phyloP scores from a whole-genome alignment of 1,139 yeast species.

The Hemisphaericaspora lyxosophila region DNA sequence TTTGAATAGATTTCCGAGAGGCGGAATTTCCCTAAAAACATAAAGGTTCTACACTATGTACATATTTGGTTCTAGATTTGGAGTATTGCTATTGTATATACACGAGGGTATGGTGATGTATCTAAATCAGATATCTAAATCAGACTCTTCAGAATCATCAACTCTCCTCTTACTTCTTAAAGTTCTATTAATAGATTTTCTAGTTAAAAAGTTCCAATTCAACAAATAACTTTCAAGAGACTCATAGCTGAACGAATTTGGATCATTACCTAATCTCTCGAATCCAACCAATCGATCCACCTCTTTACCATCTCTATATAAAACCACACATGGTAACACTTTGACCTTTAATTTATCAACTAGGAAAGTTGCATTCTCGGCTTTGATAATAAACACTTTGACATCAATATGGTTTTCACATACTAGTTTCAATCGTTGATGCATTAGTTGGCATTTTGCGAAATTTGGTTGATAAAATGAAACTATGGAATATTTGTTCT shows the following conservation, averaged over 20 bases:
- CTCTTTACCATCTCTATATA: conserved; percentile 63
- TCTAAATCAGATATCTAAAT: conserved; percentile 32
- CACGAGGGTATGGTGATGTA: too few species aligned
- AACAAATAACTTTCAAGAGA: conserved; percentile 48
- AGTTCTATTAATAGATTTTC: conserved; percentile 30
- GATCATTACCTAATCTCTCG: conserved; percentile 50
- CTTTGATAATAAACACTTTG: conserved; percentile 57
- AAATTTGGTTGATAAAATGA: conserved; percentile 69
- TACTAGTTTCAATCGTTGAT: conserved; percentile 37
- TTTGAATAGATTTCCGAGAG: not conserved
- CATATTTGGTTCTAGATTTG: too few species aligned
- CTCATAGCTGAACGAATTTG: conserved; percentile 31
- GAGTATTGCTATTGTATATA: too few species aligned
- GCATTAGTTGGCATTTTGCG: conserved; percentile 59
- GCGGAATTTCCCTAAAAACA: too few species aligned
- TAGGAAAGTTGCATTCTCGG: conserved; percentile 68
- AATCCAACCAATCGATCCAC: conserved; percentile 64
- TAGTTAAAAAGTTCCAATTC: conserved; percentile 19
- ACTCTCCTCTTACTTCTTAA: conserved; percentile 8
- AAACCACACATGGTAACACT: conserved; percentile 68
- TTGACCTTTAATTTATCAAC: conserved; percentile 61
- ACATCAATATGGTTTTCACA: conserved; percentile 61
- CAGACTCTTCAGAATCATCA: conserved; percentile 36
- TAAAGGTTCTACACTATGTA: too few species aligned
- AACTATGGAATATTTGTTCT: conserved; percentile 46